Evolutionary conservation across 495 filamentous ascomycete genomes (phyloP), one percentile per base, ranked within the genome.

Genomic region (Hypoxylon trugodes): DNA sequence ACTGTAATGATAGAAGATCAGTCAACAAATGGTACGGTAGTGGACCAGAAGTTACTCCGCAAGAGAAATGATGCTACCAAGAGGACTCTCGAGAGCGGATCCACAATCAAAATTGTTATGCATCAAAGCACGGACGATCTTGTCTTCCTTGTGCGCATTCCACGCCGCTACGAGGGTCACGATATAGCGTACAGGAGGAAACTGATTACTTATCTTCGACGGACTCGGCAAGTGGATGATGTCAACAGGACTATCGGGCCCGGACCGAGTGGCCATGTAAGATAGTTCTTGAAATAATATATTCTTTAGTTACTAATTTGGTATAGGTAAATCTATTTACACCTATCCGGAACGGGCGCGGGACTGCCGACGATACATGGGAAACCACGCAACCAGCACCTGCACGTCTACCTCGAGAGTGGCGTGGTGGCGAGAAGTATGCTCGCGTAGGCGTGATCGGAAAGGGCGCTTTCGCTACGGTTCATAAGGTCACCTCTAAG

Each of bases 21-120:
- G 49, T 98, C 95, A 0, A 96, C 92, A 0, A 98, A 97, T 62
- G 95, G 95, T 18, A 98, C 96, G 5, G 73, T 90, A 30, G 92
- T 98, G 42, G 93, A 96, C 72, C 77, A 83, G 18, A 74, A 74
- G 18, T 78, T 86, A 13, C 80, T 96, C 1, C 61, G 61, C 28
- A 84, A 84, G 64, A 59, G 52, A 4, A 19, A 8, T 15, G 75
- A 63, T 16, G 8, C 48, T 8, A 69, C 67, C 37, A 76, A 52
- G 61, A 85, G 88, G 22, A 92, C 91, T 72, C 79, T 96, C 9
- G 80, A 77, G 19, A 84, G 85, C 35, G 90, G 91, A 4, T 89
- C 87, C 12, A 86, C 89, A 46, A 89, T 96, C 56, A 80, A 83
- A 52, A 82, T 96, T 24, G 77, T 88, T 10, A 87, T 86, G 60